Evolutionary conservation across 2,329 filamentous ascomycete species (phyloP), one percentile per base, ranked within the genome.

Genomic region (Capronia coronata): DNA sequence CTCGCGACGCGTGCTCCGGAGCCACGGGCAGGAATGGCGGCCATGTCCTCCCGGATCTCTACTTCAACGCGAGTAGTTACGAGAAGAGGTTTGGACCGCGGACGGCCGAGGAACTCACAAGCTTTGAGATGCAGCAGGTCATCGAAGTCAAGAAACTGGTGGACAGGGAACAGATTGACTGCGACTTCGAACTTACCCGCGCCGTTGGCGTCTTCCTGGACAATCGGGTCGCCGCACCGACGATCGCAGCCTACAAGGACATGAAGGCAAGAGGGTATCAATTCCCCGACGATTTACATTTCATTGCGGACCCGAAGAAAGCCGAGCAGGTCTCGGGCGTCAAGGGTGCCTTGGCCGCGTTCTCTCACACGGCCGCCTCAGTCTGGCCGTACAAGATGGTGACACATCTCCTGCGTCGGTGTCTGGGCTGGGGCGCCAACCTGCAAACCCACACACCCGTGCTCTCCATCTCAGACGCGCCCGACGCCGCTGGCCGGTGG

Each of bases 331-430:
- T 57, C 5, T 68, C 67, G 0, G 63, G 67, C 0, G 67, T 71
- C 10, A 70, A 68, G 45, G 65, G 61, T 8, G 67, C 68, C 0
- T 50, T 56, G 16, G 64, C 62, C 1, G 66, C 63, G 30, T 66
- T 69, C 23, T 56, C 60, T 1, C 67, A 63, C 42, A 63, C 60
- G 0, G 61, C 67, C 2, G 65, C 56, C 1, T 62, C 63, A 27
- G 56, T 69, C 11, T 70, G 66, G 66, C 88, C 88, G 0, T 94
- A 94, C 67, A 94, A 93, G 68, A 77, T 94, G 14, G 82, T 94
- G 1, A 72, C 80, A 1, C 84, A 81, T 67, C 74, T 90, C 0
- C 69, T 94, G 1, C 79, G 86, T 62, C 66, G 71, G 7, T 74
- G 87, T 0, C 61, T 77, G 6, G 67, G 71, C 14, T 64, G 60